Percentiles rank a stretch among this genome's conserved stretches.
phyloP scores from a whole-genome alignment of 2,329 filamentous ascomycete species.

The Sclerotinia spermophila region DNA sequence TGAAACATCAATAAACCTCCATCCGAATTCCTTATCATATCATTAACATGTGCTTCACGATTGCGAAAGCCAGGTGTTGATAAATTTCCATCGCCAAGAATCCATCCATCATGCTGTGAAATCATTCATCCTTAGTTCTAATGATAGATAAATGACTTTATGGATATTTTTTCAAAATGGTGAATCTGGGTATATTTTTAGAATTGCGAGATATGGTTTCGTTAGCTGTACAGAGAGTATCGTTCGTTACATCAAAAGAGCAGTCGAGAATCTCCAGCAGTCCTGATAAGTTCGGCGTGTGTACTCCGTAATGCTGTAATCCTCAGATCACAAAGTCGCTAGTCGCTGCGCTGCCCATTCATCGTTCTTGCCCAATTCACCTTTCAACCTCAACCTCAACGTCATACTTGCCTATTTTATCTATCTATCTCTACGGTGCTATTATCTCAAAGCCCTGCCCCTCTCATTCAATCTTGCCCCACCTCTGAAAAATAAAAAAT shows the following conservation, averaged over 20 bases:
- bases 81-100: background rate
- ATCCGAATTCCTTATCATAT: background rate
- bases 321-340: background rate
- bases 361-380: background rate
- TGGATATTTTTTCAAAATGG: too few relatives aligned
- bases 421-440: background rate
- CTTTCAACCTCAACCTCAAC: background rate
- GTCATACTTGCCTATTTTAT: background rate
- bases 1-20: background rate
- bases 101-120: background rate
- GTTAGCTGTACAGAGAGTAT: too few relatives aligned
- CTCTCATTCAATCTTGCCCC: background rate
- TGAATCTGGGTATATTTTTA: background rate
- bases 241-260: background rate
- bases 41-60: background rate
- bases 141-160: background rate
- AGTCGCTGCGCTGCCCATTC: background rate
- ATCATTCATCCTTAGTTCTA: background rate
- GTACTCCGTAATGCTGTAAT: too few relatives aligned
- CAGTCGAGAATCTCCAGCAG: background rate
- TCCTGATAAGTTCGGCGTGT: background rate
- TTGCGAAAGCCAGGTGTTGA: background rate
- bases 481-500: background rate
- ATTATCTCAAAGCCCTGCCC: background rate
- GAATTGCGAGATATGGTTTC: background rate